Evolutionary conservation across 2,329 filamentous ascomycete species (phyloP).

Genomic region (Chrysoporthe puriensis): DNA sequence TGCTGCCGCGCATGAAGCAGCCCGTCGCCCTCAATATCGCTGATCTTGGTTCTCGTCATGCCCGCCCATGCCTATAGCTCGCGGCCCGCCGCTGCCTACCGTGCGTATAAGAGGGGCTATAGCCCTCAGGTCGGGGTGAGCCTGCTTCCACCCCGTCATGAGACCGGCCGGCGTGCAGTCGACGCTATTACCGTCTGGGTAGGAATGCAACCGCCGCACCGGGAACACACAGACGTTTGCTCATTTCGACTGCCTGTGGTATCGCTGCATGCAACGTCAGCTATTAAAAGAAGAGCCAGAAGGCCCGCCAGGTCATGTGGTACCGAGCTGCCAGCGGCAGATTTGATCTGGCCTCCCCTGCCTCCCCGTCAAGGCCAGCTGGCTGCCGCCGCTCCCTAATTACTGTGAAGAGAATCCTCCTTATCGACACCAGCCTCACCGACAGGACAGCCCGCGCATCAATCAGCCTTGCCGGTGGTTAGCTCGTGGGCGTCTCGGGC

Average conservation of each 20-base stretch:
- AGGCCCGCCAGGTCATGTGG: not conserved
- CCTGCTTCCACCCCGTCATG: not conserved
- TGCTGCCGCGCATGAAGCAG: not conserved
- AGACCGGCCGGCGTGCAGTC: not conserved
- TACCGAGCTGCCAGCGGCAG: not conserved
- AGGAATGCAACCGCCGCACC: not conserved
- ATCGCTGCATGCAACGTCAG: constrained; percentile 1
- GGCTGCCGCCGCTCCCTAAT: too few species aligned
- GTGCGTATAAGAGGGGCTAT: not conserved
- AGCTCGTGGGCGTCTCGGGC: not conserved
- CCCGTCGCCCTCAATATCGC: not conserved
- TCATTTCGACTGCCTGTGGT: not conserved
- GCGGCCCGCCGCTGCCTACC: not conserved
- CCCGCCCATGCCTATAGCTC: not conserved
- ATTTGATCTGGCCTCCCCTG: not conserved
- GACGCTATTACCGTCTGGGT: not conserved
- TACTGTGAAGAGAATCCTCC: too few species aligned
- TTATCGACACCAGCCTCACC: too few species aligned
- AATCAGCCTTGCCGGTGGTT: not conserved
- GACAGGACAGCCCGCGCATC: not conserved
- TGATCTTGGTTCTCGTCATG: constrained; percentile 1
- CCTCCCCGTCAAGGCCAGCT: not conserved
- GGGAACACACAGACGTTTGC: constrained; percentile 10
- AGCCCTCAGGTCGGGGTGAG: not conserved
- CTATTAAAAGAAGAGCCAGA: constrained; percentile 2